These are phyloP conservation scores for Cokeromyces recurvatus DNA, from an alignment of 371 early-diverging fungal genomes.

Conservation along the genomic window DNA sequence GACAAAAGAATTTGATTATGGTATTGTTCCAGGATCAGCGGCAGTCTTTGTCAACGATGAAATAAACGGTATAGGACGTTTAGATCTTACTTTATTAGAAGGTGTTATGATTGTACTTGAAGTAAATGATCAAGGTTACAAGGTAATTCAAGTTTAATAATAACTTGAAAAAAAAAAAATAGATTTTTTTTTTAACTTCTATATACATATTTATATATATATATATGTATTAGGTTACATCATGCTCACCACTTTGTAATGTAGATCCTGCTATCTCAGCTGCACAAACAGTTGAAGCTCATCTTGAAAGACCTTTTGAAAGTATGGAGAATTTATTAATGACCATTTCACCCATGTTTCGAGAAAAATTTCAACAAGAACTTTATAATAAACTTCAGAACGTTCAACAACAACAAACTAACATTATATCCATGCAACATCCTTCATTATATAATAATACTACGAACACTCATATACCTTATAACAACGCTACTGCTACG, in stretches of 20 bases:
- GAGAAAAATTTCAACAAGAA: conserved; percentile 25
- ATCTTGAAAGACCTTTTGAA: conserved; percentile 19
- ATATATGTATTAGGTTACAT: conserved; percentile 10
- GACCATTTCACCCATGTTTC: conserved; percentile 36
- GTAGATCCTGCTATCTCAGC: conserved; percentile 3
- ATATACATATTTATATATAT: neutral
- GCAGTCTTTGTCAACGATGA: conserved; percentile 26
- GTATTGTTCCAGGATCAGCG: conserved; percentile 30
- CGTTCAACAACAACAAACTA: conserved; percentile 14
- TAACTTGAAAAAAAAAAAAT: neutral
- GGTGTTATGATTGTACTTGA: conserved; percentile 28
- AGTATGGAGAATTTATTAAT: conserved; percentile 35
- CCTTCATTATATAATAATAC: neutral
- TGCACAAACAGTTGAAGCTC: conserved; percentile 11
- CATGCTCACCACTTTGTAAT: conserved; percentile 21
- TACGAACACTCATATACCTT: neutral
- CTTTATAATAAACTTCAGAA: conserved; percentile 23
- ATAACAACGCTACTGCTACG: no score
- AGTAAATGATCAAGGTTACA: conserved; percentile 21
- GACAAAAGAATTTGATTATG: conserved; percentile 23
- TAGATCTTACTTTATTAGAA: conserved; percentile 25
- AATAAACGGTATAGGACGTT: conserved; percentile 15
- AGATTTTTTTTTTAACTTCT: no score
- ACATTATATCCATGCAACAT: no score
- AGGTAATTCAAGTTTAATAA: conserved; percentile 6